Evolutionary conservation across 371 early-diverging fungal species (phyloP), one percentile per base, ranked within the genome.

Genomic region (Circinella minor): DNA sequence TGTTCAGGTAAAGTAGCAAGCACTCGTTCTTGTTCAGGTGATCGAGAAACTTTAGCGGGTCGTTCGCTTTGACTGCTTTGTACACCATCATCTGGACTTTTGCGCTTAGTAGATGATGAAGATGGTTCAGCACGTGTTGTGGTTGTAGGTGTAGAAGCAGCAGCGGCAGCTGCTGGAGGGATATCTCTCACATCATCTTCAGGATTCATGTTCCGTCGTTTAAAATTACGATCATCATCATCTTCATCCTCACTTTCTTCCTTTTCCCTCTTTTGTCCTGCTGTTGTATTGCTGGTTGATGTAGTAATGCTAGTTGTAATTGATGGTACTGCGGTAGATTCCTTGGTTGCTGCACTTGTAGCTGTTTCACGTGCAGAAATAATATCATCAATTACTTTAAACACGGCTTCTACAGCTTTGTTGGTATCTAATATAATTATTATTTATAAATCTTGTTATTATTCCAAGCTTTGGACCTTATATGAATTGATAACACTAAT

Each of bases 211-310:
- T 72, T 85, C 79, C 82, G 77, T 74, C 90, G 90, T 70, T 91
- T 93, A 68, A 87, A 90, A 70, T 90, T 91, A 46, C 89, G 82
- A 67, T 92, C 91, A 46, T 85, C 89, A 59, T 91, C 90, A 20
- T 80, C 81, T 51, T 81, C 84, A 8, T 90, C 91, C 15, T 82
- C 84, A 18, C 43, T 47, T 18, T 65, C 65, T 10, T 51, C 65
- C 9, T 57, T 71, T 39, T 49, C 47, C 15, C 66, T 18, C 34
- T 66, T 55, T 60, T 54, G 64, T 36, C 65, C 49, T 20, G 70
- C 27, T 51, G 60, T 68, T 20, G 54, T 37, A 36, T 37, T 55
- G n/a, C 11, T 34, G 36, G 47, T 17, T 27, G 49, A 14, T 11
- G 20, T 62, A 36, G 61, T 69, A n/a, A 34, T 47, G 9, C 15